A percentile compares a stretch with the other conserved stretches of the same genome.
phyloP scores from a whole-genome alignment of 1,284 basidiomycete species.

The Malassezia nana region DNA sequence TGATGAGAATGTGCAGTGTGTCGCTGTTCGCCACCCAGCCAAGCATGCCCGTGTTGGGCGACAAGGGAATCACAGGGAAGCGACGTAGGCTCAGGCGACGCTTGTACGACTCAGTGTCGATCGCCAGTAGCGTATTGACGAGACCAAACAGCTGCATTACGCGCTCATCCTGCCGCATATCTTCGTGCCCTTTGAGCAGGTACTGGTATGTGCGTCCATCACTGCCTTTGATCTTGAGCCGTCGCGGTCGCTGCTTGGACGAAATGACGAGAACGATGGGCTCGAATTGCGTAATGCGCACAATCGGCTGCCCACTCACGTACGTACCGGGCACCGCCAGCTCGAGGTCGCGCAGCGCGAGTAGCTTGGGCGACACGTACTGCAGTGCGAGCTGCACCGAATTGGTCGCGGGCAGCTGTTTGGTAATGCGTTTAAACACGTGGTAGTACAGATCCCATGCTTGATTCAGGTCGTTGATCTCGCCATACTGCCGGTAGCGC shows the following conservation, averaged over 20 bases:
- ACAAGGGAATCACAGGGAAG: slow-evolving; percentile 86
- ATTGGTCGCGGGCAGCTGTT: slow-evolving; percentile 78
- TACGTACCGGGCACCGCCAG: slow-evolving; percentile 95
- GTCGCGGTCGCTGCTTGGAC: slow-evolving; percentile 94
- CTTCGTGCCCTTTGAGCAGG: slow-evolving; percentile 92
- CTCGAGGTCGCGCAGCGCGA: slow-evolving; percentile 80
- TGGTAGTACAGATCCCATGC: slow-evolving; percentile 99
- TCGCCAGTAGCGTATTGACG: slow-evolving; percentile 84
- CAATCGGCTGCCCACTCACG: slow-evolving; percentile 73
- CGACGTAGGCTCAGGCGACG: slow-evolving; percentile 86
- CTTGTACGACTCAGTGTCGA: slow-evolving; percentile 92
- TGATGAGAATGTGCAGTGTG: slow-evolving; percentile 93
- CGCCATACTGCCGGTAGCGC: slow-evolving; percentile 75
- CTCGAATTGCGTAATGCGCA: slow-evolving; percentile 65
- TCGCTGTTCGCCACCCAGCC: slow-evolving; percentile 97
- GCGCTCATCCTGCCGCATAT: slow-evolving; percentile 94
- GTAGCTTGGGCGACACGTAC: slow-evolving; percentile 86
- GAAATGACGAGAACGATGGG: slow-evolving; percentile 63
- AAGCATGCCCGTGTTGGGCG: slow-evolving; percentile 86
- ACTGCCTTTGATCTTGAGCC: slow-evolving; percentile 75
- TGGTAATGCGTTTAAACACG: slow-evolving; percentile 90
- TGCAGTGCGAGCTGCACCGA: slow-evolving; percentile 74
- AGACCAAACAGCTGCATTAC: slow-evolving; percentile 99
- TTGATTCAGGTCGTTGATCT: slow-evolving; percentile 77
- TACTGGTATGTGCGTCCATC: slow-evolving; percentile 93